These are phyloP conservation scores for Colletotrichum gloeosporioides DNA, from an alignment of 2,329 filamentous ascomycete genomes.

Conservation along the genomic window DNA sequence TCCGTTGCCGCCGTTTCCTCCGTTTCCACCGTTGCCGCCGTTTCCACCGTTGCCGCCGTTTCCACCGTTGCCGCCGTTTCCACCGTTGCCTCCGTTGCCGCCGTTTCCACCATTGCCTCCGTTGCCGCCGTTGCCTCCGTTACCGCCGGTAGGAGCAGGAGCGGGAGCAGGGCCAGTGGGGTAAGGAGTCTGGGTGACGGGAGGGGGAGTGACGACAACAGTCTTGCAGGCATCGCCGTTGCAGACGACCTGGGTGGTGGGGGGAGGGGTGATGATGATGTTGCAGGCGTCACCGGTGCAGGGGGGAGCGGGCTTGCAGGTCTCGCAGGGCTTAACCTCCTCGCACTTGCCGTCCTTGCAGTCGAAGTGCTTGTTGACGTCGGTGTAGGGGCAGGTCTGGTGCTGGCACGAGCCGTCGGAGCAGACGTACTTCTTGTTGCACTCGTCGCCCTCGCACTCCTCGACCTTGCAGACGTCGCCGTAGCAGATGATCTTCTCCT, in stretches of 20 bases:
- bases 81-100: not conserved
- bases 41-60: not conserved
- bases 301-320: conserved; percentile 31
- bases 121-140: not conserved
- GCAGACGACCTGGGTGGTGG: conserved; percentile 31
- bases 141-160: not conserved
- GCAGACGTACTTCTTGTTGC: conserved; percentile 30
- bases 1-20: too few species aligned
- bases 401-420: conserved; percentile 31
- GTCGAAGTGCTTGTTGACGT: conserved; percentile 34
- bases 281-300: conserved; percentile 37
- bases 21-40: not conserved
- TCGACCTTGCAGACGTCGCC: conserved; percentile 28
- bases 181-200: not conserved
- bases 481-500: conserved; percentile 17
- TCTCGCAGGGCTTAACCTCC: conserved; percentile 29
- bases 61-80: not conserved
- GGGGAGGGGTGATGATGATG: conserved; percentile 26
- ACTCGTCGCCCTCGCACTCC: conserved; percentile 34
- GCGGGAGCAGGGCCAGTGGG: not conserved
- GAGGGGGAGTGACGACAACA: conserved; percentile 7
- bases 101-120: not conserved
- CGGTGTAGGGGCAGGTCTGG: conserved; percentile 25
- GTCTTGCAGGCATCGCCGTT: conserved; percentile 28
- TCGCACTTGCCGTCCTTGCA: conserved; percentile 37